phyloP scores from a whole-genome alignment of 176 grass and related monocot species.

The Cocos nucifera region DNA sequence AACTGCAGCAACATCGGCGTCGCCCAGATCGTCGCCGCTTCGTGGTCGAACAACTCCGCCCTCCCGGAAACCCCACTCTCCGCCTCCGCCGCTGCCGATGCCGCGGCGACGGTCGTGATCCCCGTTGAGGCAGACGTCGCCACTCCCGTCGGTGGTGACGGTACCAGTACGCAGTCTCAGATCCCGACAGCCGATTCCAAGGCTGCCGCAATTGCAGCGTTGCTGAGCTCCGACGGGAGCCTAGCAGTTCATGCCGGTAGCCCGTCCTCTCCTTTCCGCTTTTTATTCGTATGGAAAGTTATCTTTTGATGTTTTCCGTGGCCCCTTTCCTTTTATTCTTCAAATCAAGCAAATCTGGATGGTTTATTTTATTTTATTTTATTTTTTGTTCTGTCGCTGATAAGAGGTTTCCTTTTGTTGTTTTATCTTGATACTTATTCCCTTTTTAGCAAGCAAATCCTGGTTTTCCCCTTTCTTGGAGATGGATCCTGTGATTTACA shows the following conservation, averaged over 20 bases:
- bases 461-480: background rate
- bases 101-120: constrained; percentile 32
- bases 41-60: constrained; percentile 58
- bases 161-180: constrained; percentile 40
- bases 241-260: constrained; percentile 93
- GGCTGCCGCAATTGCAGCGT: constrained; percentile 8
- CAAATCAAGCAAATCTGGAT: too few species aligned
- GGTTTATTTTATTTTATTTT: background rate
- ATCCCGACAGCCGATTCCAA: constrained; percentile 20
- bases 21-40: constrained; percentile 91
- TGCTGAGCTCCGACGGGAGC: constrained; percentile 89
- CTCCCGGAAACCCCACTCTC: constrained; percentile 20
- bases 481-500: constrained; percentile 1
- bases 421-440: background rate
- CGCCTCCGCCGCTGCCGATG: constrained; percentile 36
- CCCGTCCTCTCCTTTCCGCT: too few species aligned
- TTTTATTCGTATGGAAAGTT: too few species aligned
- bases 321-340: too few species aligned
- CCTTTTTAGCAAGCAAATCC: too few species aligned
- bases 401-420: background rate
- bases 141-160: constrained; percentile 38
- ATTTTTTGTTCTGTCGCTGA: background rate
- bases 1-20: constrained; percentile 99
- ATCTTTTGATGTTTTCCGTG: too few species aligned
- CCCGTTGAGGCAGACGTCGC: constrained; percentile 10